Base-by-base conservation (phyloP, 805 yeast genomes). In the Debaryomyces castellii region DNA sequence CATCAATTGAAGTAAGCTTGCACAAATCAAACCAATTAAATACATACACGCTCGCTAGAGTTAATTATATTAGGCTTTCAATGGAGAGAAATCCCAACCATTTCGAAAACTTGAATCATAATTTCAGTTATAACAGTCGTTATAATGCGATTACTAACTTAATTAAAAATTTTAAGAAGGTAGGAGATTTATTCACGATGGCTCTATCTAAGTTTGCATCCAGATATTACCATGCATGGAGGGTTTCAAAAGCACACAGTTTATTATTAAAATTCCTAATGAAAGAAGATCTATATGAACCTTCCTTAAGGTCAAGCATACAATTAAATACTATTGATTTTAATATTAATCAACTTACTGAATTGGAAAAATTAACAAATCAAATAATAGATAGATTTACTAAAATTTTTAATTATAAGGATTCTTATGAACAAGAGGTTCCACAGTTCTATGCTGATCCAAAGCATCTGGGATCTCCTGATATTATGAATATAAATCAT, bases 181-280 rank as follows among this genome's bases (percentile, higher is more conserved):
- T 52, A 16, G 50, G 51, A 25, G 53, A 35, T 33, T 45, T 44
- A 11, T 39, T 52, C 16, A 44, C 43, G 12, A 57, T 48, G n/a
- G 54, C 58, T 8, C 53, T 60, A 14, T 67, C 58, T 23, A 65
- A 69, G 21, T 59, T 85, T 17, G 78, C 87, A 5, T 69, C 63
- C 14, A 73, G 78, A 50, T 83, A 82, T 57, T 81, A 80, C 46
- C 81, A 80, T 53, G 83, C 89, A 2, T 81, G 83, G 81, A 74
- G 85, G 62, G 74, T 83, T 59, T 67, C 79, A 32, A 82, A 82
- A 53, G 82, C 85, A 1, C 77, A 76, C 36, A 30, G 11, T 6
- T 4, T 35, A 11, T 20, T 35, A 8, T 35, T 20, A 4, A 18
- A 35, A 11, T 18, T 44, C 14, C 12, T 44, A 7, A 24, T 5